Conservation (phyloP, 768 basidiomycete genomes). For the Calocybe cyanea region DNA sequence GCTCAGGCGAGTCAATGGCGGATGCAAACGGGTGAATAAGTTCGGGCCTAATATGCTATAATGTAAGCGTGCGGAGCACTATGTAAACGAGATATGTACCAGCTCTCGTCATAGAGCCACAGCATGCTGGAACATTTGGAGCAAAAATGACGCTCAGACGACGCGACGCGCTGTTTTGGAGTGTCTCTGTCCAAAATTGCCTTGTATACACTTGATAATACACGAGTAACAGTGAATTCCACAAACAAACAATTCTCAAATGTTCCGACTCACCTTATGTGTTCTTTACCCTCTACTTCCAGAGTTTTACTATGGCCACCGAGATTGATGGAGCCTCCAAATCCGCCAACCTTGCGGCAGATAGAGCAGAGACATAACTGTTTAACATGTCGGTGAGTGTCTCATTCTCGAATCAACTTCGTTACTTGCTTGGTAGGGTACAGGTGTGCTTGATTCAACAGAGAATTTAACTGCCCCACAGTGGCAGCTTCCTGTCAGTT, state of each 20-base stretch:
- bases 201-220: constrained; percentile 47
- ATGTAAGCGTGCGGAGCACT: background rate
- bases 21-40: constrained; percentile 66
- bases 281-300: constrained; percentile 49
- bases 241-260: too few relatives aligned
- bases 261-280: constrained; percentile 40
- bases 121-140: constrained; percentile 62
- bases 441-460: constrained; percentile 50
- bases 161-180: constrained; percentile 37
- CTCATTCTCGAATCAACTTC: background rate
- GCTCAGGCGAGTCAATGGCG: constrained; percentile 58
- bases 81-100: constrained; percentile 29
- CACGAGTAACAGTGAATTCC: background rate
- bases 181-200: constrained; percentile 59
- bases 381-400: background rate
- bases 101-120: constrained; percentile 56
- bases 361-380: constrained; percentile 66
- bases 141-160: constrained; percentile 63
- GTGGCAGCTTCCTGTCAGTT: constrained; percentile 53
- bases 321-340: constrained; percentile 65
- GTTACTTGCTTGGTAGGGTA: constrained; percentile 56
- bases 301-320: constrained; percentile 51
- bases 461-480: constrained; percentile 48
- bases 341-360: constrained; percentile 67
- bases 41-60: constrained; percentile 45